phyloP scores from a whole-genome alignment of 2,329 filamentous ascomycete genomes.

The Neopestalotiopsis rosae region DNA sequence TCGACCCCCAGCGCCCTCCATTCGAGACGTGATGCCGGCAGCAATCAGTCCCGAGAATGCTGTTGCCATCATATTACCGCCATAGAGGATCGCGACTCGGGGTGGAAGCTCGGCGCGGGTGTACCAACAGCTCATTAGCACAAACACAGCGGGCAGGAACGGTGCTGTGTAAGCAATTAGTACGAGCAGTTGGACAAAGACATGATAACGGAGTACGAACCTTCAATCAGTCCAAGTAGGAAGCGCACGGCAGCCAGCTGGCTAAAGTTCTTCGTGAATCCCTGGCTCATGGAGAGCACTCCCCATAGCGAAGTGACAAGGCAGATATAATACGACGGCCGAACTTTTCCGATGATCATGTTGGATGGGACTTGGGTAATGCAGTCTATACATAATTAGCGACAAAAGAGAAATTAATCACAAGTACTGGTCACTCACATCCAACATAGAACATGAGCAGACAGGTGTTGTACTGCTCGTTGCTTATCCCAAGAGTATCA shows the following conservation, averaged over 20 bases:
- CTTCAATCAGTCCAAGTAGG: slow-evolving; percentile 26
- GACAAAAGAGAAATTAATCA: slow-evolving; percentile 17
- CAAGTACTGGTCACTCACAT: slow-evolving; percentile 14
- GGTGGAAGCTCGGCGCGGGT: slow-evolving; percentile 43
- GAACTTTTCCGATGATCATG: slow-evolving; percentile 26
- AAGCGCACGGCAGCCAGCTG: slow-evolving; percentile 26
- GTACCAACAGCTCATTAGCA: slow-evolving; percentile 42
- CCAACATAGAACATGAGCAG: slow-evolving; percentile 26
- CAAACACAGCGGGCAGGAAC: slow-evolving; percentile 27
- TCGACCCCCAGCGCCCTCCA: slow-evolving; percentile 37
- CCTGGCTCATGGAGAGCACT: slow-evolving; percentile 36
- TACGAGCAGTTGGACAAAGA: background rate
- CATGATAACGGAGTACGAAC: background rate
- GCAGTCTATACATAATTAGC: slow-evolving; percentile 7
- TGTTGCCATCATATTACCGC: slow-evolving; percentile 40
- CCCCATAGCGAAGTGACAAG: slow-evolving; percentile 30
- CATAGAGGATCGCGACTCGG: slow-evolving; percentile 41
- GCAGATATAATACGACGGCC: slow-evolving; percentile 31
- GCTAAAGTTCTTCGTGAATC: slow-evolving; percentile 33
- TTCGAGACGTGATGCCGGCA: slow-evolving; percentile 36
- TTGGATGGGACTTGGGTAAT: slow-evolving; percentile 26
- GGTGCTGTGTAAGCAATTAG: slow-evolving; percentile 17
- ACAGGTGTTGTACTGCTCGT: slow-evolving; percentile 24
- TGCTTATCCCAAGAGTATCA: slow-evolving; percentile 19
- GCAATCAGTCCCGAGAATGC: slow-evolving; percentile 43